phyloP scores from a whole-genome alignment of 306 rosid species.

The Cucumis melo region DNA sequence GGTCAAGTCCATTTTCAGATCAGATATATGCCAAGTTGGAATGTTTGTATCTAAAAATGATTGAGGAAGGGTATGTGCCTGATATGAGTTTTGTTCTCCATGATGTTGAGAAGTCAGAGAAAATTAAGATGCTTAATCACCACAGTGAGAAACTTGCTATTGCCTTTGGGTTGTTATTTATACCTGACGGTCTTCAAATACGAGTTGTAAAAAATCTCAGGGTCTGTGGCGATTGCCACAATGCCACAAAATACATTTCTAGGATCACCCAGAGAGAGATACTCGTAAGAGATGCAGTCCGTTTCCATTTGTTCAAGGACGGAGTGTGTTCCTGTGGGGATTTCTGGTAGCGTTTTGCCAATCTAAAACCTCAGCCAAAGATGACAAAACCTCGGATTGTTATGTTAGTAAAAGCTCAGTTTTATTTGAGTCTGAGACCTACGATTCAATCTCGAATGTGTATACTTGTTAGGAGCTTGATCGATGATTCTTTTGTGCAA shows the following conservation, averaged over 20 bases:
- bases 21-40: conserved; percentile 69
- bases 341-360: conserved; percentile 47
- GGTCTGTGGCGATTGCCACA: conserved; percentile 88
- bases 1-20: conserved; percentile 55
- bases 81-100: conserved; percentile 75
- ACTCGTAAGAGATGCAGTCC: conserved; percentile 73
- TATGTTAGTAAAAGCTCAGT: background rate
- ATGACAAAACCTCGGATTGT: background rate
- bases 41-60: conserved; percentile 41
- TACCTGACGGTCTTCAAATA: conserved; percentile 57
- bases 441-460: background rate
- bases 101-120: conserved; percentile 72
- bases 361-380: background rate
- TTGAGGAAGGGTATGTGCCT: conserved; percentile 64
- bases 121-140: conserved; percentile 65
- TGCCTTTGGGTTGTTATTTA: conserved; percentile 75
- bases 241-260: conserved; percentile 82
- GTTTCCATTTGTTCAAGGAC: conserved; percentile 83
- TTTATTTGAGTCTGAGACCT: background rate
- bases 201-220: conserved; percentile 72
- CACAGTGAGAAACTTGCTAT: conserved; percentile 91
- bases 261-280: conserved; percentile 77
- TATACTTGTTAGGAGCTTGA: background rate
- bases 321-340: conserved; percentile 84
- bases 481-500: background rate